These are phyloP conservation scores for Hordeum vulgare DNA, from an alignment of 176 grass and related monocot species.

Conservation along the genomic window DNA sequence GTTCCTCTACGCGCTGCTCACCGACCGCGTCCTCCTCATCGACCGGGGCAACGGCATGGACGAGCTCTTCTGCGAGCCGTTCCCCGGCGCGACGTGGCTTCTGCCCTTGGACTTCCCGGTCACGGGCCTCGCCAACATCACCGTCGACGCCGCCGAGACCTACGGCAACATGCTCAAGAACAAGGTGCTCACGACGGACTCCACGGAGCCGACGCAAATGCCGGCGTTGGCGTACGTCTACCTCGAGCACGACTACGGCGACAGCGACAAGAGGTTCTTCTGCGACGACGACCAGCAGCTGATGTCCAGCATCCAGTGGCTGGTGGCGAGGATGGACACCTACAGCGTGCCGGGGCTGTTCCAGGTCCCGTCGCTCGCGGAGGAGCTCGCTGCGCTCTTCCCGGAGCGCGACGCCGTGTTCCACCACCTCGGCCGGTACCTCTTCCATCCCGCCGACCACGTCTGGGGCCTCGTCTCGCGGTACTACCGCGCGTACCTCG, in stretches of 20 bases:
- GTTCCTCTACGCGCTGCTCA: slow-evolving; percentile 67
- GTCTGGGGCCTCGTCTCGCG: slow-evolving; percentile 63
- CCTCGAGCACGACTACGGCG: slow-evolving; percentile 20
- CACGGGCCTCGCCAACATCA: slow-evolving; percentile 19
- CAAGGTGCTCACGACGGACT: slow-evolving; percentile 12
- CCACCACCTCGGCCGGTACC: slow-evolving; percentile 54
- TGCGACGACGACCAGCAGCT: slow-evolving; percentile 50
- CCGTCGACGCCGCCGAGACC: slow-evolving; percentile 25
- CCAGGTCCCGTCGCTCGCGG: slow-evolving; percentile 16
- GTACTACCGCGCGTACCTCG: slow-evolving; percentile 38
- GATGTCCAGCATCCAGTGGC: slow-evolving; percentile 35
- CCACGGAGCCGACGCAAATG: background rate
- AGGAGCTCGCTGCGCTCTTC: slow-evolving; percentile 42
- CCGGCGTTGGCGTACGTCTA: slow-evolving; percentile 37
- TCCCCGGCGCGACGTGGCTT: slow-evolving; percentile 45
- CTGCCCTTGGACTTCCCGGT: slow-evolving; percentile 41
- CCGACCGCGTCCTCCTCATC: slow-evolving; percentile 53
- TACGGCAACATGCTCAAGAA: slow-evolving; percentile 42
- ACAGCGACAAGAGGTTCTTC: slow-evolving; percentile 30
- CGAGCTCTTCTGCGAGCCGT: slow-evolving; percentile 63
- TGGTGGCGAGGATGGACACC: slow-evolving; percentile 38
- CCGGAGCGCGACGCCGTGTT: slow-evolving; percentile 44
- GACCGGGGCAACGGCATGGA: slow-evolving; percentile 20
- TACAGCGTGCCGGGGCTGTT: slow-evolving; percentile 53
- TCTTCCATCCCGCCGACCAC: slow-evolving; percentile 50